A percentile compares a stretch with the other conserved stretches of the same genome.
phyloP scores from a whole-genome alignment of 495 filamentous ascomycete genomes.

The Apodospora peruviana region DNA sequence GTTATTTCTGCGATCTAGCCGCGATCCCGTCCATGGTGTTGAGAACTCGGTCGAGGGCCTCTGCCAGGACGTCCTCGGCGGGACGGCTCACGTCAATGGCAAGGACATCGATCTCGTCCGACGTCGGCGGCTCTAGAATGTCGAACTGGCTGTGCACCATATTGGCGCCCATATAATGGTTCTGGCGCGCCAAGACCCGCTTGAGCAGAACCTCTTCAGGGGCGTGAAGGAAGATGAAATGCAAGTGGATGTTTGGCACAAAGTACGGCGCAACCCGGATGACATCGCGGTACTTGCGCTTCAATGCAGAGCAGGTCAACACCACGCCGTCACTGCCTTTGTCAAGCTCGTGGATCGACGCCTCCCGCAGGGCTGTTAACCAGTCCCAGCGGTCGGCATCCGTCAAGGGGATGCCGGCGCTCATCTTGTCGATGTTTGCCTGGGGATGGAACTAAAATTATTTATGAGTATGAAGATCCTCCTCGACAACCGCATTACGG shows the following conservation, averaged over 20 bases:
- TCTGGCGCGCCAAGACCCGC: constrained; percentile 65
- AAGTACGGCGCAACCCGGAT: constrained; percentile 83
- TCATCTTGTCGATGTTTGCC: constrained; percentile 92
- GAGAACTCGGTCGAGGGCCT: constrained; percentile 52
- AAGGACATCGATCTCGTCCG: constrained; percentile 78
- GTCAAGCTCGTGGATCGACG: constrained; percentile 61
- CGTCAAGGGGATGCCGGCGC: constrained; percentile 76
- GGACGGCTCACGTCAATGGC: constrained; percentile 70
- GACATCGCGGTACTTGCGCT: constrained; percentile 96
- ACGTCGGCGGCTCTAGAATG: constrained; percentile 72
- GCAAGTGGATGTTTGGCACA: constrained; percentile 69
- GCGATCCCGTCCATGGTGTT: constrained; percentile 28
- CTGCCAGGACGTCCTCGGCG: constrained; percentile 59
- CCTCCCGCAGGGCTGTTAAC: constrained; percentile 82
- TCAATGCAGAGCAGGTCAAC: constrained; percentile 91
- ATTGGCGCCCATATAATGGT: constrained; percentile 93
- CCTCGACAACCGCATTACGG: neutral
- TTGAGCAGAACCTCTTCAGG: constrained; percentile 65
- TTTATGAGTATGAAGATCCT: constrained; percentile 14
- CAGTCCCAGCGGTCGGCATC: constrained; percentile 98
- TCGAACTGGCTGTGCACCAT: constrained; percentile 96
- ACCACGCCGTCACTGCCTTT: constrained; percentile 69
- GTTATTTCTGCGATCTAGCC: constrained; percentile 6
- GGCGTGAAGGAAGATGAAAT: constrained; percentile 89
- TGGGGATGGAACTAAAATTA: constrained; percentile 73